phyloP scores from a whole-genome alignment of 306 rosid genomes.

The Vigna unguiculata region DNA sequence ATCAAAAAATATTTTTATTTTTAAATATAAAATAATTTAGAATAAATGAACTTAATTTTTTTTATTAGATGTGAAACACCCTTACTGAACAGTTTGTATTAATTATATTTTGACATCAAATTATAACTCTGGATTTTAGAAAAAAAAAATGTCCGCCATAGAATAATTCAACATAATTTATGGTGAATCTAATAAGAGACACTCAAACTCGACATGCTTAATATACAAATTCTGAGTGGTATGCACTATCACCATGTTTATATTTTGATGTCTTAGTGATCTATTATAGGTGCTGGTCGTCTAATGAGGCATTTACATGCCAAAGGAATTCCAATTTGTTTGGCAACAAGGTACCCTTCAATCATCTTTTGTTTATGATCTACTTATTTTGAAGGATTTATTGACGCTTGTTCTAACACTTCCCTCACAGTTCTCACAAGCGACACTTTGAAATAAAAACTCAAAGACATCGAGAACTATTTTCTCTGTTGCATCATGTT shows the following conservation, averaged over 20 bases:
- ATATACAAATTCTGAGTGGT: neutral
- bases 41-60: too few relatives aligned
- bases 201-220: neutral
- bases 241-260: neutral
- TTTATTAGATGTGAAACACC: too few relatives aligned
- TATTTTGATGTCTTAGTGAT: neutral
- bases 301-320: neutral
- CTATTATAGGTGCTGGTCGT: neutral
- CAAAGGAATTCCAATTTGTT: neutral
- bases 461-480: conserved; percentile 70
- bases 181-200: too few relatives aligned
- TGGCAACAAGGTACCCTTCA: neutral
- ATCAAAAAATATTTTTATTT: too few relatives aligned
- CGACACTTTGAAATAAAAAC: conserved; percentile 87
- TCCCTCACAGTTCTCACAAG: conserved; percentile 68
- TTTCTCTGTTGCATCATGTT: conserved; percentile 84
- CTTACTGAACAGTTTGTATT: too few relatives aligned
- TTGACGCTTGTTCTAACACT: conserved; percentile 13
- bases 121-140: too few relatives aligned
- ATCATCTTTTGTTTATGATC: neutral
- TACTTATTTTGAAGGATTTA: conserved; percentile 1
- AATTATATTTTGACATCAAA: too few relatives aligned
- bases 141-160: too few relatives aligned
- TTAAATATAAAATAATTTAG: too few relatives aligned
- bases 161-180: too few relatives aligned